Evolutionary conservation across 2,329 filamentous ascomycete species (phyloP), one percentile per base, ranked within the genome.

Genomic region (Fusarium globosum): DNA sequence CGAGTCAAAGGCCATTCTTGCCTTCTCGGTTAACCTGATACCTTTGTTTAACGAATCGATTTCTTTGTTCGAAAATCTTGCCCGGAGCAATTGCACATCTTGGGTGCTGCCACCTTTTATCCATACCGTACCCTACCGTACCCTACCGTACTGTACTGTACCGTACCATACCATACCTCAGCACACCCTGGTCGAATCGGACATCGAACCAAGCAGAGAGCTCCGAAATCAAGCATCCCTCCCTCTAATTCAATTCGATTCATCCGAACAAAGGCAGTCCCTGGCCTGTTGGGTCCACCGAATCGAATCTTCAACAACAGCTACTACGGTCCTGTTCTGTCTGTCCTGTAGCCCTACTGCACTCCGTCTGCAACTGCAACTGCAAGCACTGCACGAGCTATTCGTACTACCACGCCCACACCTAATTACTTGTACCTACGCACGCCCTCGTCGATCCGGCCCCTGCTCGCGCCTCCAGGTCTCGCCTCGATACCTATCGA

Each of bases 71-170:
- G 55, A 61, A 49, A 68, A 39, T 61, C 43, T 61, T 68, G 71
- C 62, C 71, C 52, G 71, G 71, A 74, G 71, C 71, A 74, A 73
- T 74, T 67, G 57, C 61, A 74, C 57, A 48, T 74, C 53, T 43
- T 64, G 58, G 65, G 58, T 65, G 55, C 64, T 63, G 53, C 64
- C 58, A 58, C 58, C 45, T 49, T 49, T 49, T 33, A 52, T 35
- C 52, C 43, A 43, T 38, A 62, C 39, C 53, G 15, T 26, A 26
- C 26, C 26, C 9, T 26, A 46, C 23, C 21, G 14, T 49, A 51
- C 48, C 21, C 9, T 26, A 46, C 23, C 21, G 14, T 49, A 51
- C 48, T 14, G 18, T 48, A 28, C 18, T 5, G 13, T 30, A 30
- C 36, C 10, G 15, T 21, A 30, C 36, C 10, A n/a, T 43, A 42